phyloP scores from a whole-genome alignment of 2,329 filamentous ascomycete species.

The Alternaria sp. region DNA sequence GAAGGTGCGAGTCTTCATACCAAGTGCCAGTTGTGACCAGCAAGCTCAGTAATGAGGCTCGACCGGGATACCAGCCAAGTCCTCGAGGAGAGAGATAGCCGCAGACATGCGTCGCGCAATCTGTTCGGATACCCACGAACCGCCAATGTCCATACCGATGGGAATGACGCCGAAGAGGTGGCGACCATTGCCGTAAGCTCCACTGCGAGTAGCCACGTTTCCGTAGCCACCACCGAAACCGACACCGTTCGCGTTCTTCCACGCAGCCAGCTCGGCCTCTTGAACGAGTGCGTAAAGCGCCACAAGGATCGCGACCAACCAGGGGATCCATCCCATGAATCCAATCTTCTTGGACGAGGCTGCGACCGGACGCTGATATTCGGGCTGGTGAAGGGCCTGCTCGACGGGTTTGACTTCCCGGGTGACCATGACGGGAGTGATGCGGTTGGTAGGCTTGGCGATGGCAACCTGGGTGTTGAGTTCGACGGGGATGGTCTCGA shows the following conservation, averaged over 20 bases:
- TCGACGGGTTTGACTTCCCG: conserved; percentile 9
- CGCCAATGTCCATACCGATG: conserved; percentile 24
- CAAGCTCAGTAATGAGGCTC: conserved; percentile 17
- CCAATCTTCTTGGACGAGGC: background rate
- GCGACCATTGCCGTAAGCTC: conserved; percentile 24
- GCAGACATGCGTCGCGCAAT: conserved; percentile 14
- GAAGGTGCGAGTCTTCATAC: background rate
- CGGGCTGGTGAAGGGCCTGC: background rate
- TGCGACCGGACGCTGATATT: background rate
- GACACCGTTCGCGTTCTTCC: conserved; percentile 18
- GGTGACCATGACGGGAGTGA: conserved; percentile 2
- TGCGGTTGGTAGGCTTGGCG: background rate
- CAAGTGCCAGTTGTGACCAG: background rate
- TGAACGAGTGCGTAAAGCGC: conserved; percentile 7
- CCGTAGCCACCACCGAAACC: conserved; percentile 17
- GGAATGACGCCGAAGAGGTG: conserved; percentile 23
- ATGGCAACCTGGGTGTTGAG: background rate
- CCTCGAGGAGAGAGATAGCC: conserved; percentile 16
- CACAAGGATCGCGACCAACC: conserved; percentile 6
- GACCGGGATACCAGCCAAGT: conserved; percentile 16
- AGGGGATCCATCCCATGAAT: background rate
- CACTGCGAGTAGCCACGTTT: conserved; percentile 7
- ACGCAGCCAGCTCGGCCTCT: conserved; percentile 12
- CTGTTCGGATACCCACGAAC: conserved; percentile 15
- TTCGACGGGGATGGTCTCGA: background rate